Base-by-base conservation (phyloP, 2,329 filamentous ascomycete species). In the Alternaria sp. region DNA sequence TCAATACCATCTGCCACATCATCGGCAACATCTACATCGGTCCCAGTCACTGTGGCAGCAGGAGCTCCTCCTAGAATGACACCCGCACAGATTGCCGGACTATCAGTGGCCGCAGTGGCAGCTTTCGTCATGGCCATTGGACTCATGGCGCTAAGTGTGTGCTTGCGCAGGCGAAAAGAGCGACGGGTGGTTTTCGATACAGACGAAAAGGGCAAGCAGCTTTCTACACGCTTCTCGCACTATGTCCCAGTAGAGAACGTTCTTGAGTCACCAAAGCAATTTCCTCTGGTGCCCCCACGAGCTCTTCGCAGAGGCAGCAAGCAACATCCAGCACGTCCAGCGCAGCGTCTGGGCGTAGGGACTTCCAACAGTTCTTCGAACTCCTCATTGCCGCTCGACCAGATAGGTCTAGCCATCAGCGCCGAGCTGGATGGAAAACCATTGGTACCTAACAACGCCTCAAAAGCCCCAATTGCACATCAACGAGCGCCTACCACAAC, bases 321-420 rank as follows among this genome's bases (percentile, higher is more conserved):
- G 30, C 54, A 34, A 14, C 40, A 28, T 55, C 41, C 45, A 36
- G 46, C 41, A 14, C 60, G 46, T 7, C 68, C 46, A 55, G 57
- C 64, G 1, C 64, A 75, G 43, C 68, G 72, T 8, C 69, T 67
- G 34, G 68, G 62, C 25, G 69, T 68, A 44, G 67, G 65, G 8
- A 67, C 64, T 8, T 66, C 66, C 5, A 67, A 62, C 30, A 72
- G 63, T 55, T 68, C 67, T 10, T 68, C 69, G 3, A 61, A 64
- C 36, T 62, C 71, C 30, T 64, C 70, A 25, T 61, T 74, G 32
- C 74, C 67, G 34, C 65, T 73, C 34, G 70, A 73, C n/a, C 72
- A 76, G 50, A 79, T 79, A 52, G 78, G 78, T 3, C 58, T 79
- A 54, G 78, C 78, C 18, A 76, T 80, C 50, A 80, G 74, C 49